These are phyloP conservation scores for Rhododendron kiyosumense DNA, from an alignment of 148 eudicot genomes.

Conservation along the genomic window DNA sequence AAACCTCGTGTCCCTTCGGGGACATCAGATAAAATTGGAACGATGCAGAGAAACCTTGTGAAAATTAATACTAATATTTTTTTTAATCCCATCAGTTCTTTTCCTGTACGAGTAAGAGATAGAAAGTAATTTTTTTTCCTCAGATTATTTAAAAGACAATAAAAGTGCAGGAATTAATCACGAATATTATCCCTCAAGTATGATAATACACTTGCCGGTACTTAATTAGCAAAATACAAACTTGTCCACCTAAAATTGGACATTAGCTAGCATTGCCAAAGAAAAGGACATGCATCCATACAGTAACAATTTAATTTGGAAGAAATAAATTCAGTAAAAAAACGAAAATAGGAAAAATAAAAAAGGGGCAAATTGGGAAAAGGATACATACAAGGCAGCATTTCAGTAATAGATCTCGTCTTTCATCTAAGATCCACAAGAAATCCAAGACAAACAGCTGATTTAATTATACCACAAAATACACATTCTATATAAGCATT, in stretches of 20 bases:
- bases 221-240: neutral
- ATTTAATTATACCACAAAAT: neutral
- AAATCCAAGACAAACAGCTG: neutral
- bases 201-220: neutral
- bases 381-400: neutral
- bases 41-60: neutral
- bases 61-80: neutral
- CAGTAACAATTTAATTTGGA: neutral
- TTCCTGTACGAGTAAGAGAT: neutral
- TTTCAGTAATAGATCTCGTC: neutral
- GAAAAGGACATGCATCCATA: neutral
- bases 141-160: neutral
- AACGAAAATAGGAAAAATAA: neutral
- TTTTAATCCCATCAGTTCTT: neutral
- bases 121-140: too few relatives aligned
- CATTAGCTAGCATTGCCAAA: neutral
- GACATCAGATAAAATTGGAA: neutral
- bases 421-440: conserved; percentile 1
- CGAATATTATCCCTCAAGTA: neutral
- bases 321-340: neutral
- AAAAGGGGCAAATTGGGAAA: neutral
- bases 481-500: neutral
- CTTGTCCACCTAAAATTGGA: neutral
- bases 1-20: too few relatives aligned
- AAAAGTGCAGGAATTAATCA: neutral